phyloP scores from a whole-genome alignment of 805 yeast species.

The Candida pini region DNA sequence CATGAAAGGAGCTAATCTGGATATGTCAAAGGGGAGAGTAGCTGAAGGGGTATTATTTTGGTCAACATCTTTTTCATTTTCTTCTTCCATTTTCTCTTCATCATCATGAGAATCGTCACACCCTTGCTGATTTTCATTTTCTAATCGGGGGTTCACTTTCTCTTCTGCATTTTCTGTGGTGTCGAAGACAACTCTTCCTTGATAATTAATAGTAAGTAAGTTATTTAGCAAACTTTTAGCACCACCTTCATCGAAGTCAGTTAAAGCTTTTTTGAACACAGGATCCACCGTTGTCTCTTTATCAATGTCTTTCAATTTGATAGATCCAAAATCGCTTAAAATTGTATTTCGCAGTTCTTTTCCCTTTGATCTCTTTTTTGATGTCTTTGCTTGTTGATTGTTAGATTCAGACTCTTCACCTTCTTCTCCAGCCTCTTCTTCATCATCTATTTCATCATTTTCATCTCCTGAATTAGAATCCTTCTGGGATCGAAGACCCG shows the following conservation, averaged over 20 bases:
- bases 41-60: background rate
- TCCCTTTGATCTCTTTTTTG: conserved; percentile 14
- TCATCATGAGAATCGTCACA: background rate
- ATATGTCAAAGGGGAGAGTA: conserved; percentile 4
- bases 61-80: conserved; percentile 1
- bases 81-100: background rate
- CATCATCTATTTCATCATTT: conserved; percentile 10
- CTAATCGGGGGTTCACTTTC: conserved; percentile 3
- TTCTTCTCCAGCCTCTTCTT: conserved; percentile 17
- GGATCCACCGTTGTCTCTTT: conserved; percentile 50
- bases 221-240: conserved; percentile 48
- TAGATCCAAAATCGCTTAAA: conserved; percentile 34
- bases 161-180: conserved; percentile 29
- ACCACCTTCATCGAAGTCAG: conserved; percentile 61
- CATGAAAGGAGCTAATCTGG: conserved; percentile 6
- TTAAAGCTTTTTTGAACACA: conserved; percentile 48
- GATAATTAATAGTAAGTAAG: conserved; percentile 39
- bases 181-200: conserved; percentile 47
- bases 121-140: background rate
- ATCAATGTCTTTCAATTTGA: conserved; percentile 40
- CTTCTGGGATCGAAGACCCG: conserved; percentile 37
- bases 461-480: conserved; percentile 14
- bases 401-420: conserved; percentile 18
- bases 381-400: conserved; percentile 10
- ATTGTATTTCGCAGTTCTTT: conserved; percentile 25